phyloP scores from a whole-genome alignment of 805 yeast species.

The Saccharomycopsis vini region DNA sequence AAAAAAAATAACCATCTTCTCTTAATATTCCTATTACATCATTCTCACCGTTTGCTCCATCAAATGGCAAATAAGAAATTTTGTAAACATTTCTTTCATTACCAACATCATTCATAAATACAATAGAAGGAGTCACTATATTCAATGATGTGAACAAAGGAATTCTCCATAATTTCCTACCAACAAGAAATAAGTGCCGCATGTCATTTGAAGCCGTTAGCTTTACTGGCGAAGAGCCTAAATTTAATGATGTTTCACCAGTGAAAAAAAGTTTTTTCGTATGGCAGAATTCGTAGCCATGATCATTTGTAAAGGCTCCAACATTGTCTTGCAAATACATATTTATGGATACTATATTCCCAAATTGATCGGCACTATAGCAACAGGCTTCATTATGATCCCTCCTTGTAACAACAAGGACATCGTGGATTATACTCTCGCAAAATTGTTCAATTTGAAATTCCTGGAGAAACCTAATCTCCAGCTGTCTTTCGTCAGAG shows the following conservation, averaged over 20 bases:
- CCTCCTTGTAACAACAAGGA: neutral
- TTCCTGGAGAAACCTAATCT: neutral
- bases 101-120: constrained; percentile 6
- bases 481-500: neutral
- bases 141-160: neutral
- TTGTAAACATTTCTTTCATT: constrained; percentile 1
- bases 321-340: no score
- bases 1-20: constrained; percentile 4
- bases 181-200: constrained; percentile 2
- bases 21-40: constrained; percentile 2
- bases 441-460: neutral
- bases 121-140: constrained; percentile 1
- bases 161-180: constrained; percentile 10
- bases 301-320: no score
- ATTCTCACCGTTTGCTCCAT: neutral
- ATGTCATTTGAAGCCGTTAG: neutral
- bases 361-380: neutral
- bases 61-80: neutral
- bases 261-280: no score
- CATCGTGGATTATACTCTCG: neutral
- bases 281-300: no score
- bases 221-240: constrained; percentile 7
- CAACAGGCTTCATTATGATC: neutral
- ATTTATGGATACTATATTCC: no score
- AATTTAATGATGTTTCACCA: no score